Evolutionary conservation across 495 filamentous ascomycete genomes (phyloP).

Genomic region (Ramalina intermedia): DNA sequence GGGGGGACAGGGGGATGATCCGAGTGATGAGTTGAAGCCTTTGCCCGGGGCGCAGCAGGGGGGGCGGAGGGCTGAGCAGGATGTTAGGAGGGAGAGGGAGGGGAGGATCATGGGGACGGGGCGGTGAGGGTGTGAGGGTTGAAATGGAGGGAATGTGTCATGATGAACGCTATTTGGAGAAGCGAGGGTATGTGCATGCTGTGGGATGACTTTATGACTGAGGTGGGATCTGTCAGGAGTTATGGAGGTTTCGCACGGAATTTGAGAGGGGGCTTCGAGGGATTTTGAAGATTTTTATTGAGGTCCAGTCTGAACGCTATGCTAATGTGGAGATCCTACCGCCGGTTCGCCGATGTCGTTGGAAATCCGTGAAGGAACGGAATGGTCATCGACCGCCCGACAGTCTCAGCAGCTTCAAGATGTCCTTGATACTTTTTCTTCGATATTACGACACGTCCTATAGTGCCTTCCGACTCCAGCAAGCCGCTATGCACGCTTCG

Average conservation of each 20-base stretch:
- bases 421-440: conserved; percentile 6
- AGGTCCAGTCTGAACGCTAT: not conserved
- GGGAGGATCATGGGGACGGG: conserved; percentile 10
- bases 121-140: not conserved
- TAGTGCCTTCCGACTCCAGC: not conserved
- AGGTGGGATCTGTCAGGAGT: not conserved
- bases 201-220: too few species aligned
- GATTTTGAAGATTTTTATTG: not conserved
- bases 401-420: conserved; percentile 5
- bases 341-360: too few species aligned
- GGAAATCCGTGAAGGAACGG: conserved; percentile 1
- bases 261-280: not conserved
- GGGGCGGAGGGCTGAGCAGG: conserved; percentile 29
- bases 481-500: conserved; percentile 6
- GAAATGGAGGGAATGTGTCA: not conserved
- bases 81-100: conserved; percentile 24
- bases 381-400: not conserved
- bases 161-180: too few species aligned
- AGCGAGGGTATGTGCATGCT: too few species aligned
- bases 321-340: not conserved
- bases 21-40: conserved; percentile 44
- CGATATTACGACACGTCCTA: not conserved
- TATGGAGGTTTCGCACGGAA: too few species aligned
- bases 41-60: conserved; percentile 22
- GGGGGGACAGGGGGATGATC: conserved; percentile 25